Percentiles rank a stretch among this genome's conserved stretches.
Conservation (phyloP, 148 eudicot genomes). For the Heliamphora exappendiculata region DNA sequence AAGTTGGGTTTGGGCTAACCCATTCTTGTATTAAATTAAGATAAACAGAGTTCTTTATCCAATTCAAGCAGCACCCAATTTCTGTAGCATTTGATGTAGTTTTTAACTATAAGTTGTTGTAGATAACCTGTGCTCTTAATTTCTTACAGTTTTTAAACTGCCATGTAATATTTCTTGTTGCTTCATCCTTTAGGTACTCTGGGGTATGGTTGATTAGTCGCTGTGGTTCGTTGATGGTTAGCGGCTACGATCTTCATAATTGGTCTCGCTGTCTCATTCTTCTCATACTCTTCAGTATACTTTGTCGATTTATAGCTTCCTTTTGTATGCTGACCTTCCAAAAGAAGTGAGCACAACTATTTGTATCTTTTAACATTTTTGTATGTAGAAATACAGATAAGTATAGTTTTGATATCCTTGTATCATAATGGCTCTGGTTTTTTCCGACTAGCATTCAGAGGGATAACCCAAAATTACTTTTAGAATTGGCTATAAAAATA, state of each 20-base stretch:
- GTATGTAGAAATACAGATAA: too few species aligned
- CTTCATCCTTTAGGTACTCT: slow-evolving; percentile 39
- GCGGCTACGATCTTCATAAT: slow-evolving; percentile 50
- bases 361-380: too few species aligned
- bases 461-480: too few species aligned
- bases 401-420: too few species aligned
- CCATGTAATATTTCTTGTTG: not conserved
- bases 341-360: slow-evolving; percentile 36
- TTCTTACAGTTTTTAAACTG: not conserved
- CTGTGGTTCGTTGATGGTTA: slow-evolving; percentile 54
- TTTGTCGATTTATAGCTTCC: slow-evolving; percentile 57
- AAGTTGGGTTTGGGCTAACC: too few species aligned
- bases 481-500: too few species aligned
- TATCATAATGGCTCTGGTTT: too few species aligned
- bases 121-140: not conserved
- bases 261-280: slow-evolving; percentile 48
- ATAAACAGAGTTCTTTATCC: not conserved
- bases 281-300: slow-evolving; percentile 44
- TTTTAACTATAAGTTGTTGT: not conserved
- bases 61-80: not conserved
- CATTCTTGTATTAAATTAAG: too few species aligned
- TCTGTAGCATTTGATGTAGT: not conserved
- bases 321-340: slow-evolving; percentile 49
- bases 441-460: too few species aligned
- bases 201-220: slow-evolving; percentile 95